phyloP scores from a whole-genome alignment of 2,329 filamentous ascomycete genomes.

The Fusarium sp. region DNA sequence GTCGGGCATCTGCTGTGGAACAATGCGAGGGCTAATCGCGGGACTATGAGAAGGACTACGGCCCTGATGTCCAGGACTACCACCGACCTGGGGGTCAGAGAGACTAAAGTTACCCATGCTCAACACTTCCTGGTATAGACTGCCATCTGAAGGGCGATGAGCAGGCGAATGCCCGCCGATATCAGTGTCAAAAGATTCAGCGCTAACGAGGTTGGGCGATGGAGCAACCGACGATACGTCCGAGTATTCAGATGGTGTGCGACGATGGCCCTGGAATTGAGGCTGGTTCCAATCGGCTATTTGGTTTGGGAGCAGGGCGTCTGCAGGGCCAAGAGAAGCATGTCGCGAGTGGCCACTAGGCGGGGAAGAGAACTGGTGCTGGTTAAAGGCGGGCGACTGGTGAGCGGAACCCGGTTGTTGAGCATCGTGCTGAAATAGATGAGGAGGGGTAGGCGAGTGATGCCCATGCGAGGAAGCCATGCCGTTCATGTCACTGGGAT shows the following conservation, averaged over 20 bases:
- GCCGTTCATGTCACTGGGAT: conserved; percentile 63
- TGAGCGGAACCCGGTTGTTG: conserved; percentile 64
- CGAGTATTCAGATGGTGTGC: conserved; percentile 91
- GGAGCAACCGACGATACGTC: conserved; percentile 89
- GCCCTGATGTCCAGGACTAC: conserved; percentile 77
- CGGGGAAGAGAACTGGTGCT: conserved; percentile 68
- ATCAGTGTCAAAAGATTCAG: conserved; percentile 83
- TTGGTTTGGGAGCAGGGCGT: conserved; percentile 69
- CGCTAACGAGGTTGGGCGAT: conserved; percentile 84
- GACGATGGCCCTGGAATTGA: conserved; percentile 85
- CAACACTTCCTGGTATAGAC: conserved; percentile 83
- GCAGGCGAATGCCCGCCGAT: conserved; percentile 84
- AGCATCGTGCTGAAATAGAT: conserved; percentile 66
- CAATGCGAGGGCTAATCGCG: conserved; percentile 74
- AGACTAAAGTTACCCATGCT: conserved; percentile 86
- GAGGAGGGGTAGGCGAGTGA: conserved; percentile 70
- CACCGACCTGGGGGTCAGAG: conserved; percentile 76
- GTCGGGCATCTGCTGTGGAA: conserved; percentile 70
- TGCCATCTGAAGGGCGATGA: conserved; percentile 79
- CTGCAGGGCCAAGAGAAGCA: conserved; percentile 70
- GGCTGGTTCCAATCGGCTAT: conserved; percentile 67
- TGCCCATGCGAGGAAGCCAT: conserved; percentile 69
- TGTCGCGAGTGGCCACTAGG: conserved; percentile 68
- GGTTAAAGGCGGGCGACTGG: conserved; percentile 71
- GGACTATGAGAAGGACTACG: conserved; percentile 85